phyloP scores from a whole-genome alignment of 352 stramenopile species.

The Globisporangium yorkense region DNA sequence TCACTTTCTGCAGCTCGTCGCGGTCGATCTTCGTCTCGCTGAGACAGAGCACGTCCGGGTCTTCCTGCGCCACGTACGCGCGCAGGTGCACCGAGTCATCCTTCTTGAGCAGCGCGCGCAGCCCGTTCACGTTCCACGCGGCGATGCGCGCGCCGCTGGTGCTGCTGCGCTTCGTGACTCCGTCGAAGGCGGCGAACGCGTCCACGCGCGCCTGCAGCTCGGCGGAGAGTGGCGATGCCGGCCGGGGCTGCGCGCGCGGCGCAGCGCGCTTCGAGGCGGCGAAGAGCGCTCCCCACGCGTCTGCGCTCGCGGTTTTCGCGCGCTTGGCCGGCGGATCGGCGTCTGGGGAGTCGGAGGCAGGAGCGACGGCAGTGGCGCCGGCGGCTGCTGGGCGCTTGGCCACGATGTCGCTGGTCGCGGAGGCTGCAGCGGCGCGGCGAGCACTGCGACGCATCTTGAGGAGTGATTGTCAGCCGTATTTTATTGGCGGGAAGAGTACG shows the following conservation, averaged over 20 bases:
- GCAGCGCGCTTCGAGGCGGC: slow-evolving; percentile 9
- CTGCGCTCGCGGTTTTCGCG: slow-evolving; percentile 4
- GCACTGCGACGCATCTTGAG: not conserved
- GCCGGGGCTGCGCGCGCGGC: slow-evolving; percentile 15
- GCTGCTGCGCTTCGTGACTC: slow-evolving; percentile 22
- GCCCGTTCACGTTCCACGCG: slow-evolving; percentile 83
- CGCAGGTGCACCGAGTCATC: slow-evolving; percentile 60
- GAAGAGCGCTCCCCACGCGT: slow-evolving; percentile 41
- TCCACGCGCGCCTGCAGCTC: slow-evolving; percentile 44
- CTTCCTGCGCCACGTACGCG: slow-evolving; percentile 70
- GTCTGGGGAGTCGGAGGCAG: not conserved
- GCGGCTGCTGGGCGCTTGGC: not conserved
- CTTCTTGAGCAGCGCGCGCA: slow-evolving; percentile 71
- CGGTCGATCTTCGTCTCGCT: slow-evolving; percentile 82
- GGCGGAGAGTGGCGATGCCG: slow-evolving; percentile 18
- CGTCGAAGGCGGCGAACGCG: slow-evolving; percentile 42
- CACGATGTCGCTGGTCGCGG: not conserved
- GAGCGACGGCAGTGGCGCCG: not conserved
- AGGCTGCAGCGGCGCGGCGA: not conserved
- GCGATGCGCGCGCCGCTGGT: slow-evolving; percentile 29
- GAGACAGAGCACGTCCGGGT: slow-evolving; percentile 79
- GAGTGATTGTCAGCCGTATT: not conserved
- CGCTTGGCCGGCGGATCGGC: not conserved
- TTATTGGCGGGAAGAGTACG: not conserved
- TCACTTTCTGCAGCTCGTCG: slow-evolving; percentile 58